Evolutionary conservation across 2,329 filamentous ascomycete genomes (phyloP), one percentile per base, ranked within the genome.

Genomic region (Arthroderma sp.): DNA sequence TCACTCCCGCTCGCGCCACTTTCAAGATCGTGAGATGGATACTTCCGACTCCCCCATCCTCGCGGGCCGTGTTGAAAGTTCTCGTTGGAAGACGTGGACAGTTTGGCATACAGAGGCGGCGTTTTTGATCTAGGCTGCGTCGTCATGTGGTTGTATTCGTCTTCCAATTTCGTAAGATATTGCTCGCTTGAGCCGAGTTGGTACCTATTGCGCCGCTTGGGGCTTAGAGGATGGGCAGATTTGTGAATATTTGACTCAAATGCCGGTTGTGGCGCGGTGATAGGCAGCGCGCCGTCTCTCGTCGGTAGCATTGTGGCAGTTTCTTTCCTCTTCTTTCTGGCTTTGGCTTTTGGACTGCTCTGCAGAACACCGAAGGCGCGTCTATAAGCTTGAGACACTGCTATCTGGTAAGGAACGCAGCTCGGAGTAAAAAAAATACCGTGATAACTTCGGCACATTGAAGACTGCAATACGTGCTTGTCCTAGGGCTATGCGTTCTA

Each of bases 171-270:
- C 4, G 17, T 35, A 9, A 9, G 15, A 28, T 21, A 33, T 31
- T 43, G 21, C 28, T 55, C 39, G n/a, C 28, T 35, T 43, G 54
- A 55, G 15, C 38, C 39, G 38, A 17, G 25, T 8, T 44, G 37
- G 25, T 39, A 11, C 4, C 39, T n/a, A 23, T 44, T 21, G n/a
- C 54, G 37, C 17, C 37, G 2, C 9, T 55, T 55, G 13, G 37
- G 39, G 15, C 33, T 41, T 25, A 21, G 39, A 41, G 52, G 37
- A 39, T 41, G 31, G n/a, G 33, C 28, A n/a, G 13, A 33, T 19
- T 54, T 54, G 6, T 41, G 52, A 21, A 54, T 54, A 7, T 15
- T 23, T 25, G 52, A 54, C 25, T 38, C 52, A 38, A 54, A 54
- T 13, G 52, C 28, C 15, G 52, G 52, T 15, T 19, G 21, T 6